phyloP scores from a whole-genome alignment of 2,329 filamentous ascomycete genomes.

The Cryoendolithus antarcticus region DNA sequence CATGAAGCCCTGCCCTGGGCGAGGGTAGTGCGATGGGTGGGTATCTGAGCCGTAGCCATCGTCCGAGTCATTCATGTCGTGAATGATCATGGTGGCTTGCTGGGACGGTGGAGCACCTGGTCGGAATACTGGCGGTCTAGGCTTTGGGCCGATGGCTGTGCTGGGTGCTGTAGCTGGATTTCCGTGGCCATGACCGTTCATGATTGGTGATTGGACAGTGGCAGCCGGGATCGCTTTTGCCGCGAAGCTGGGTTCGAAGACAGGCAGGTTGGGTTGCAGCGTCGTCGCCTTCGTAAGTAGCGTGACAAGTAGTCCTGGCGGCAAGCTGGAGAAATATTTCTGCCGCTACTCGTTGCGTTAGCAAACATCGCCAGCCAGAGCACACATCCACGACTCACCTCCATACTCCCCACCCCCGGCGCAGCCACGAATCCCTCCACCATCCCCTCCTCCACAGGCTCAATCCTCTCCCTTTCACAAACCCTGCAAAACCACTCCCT shows the following conservation, averaged over 20 bases:
- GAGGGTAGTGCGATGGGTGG: conserved; percentile 47
- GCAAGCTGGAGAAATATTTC: conserved; percentile 47
- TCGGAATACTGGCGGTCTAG: conserved; percentile 9
- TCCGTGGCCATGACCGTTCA: conserved; percentile 11
- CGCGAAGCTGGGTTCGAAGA: conserved; percentile 40
- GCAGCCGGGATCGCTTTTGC: background rate
- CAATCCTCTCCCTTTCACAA: conserved; percentile 42
- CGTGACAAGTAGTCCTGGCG: conserved; percentile 50
- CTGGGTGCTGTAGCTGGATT: conserved; percentile 1
- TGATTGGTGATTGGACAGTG: conserved; percentile 20
- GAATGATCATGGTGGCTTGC: conserved; percentile 11
- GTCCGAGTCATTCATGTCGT: conserved; percentile 31
- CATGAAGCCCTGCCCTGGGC: conserved; percentile 48
- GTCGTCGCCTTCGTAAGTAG: conserved; percentile 51
- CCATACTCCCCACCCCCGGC: conserved; percentile 26
- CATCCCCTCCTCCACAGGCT: conserved; percentile 29
- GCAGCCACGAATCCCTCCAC: conserved; percentile 28
- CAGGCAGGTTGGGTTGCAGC: conserved; percentile 50
- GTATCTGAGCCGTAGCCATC: conserved; percentile 42
- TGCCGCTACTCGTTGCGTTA: conserved; percentile 12
- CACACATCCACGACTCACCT: conserved; percentile 22
- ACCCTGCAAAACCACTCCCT: conserved; percentile 60
- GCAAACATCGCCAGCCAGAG: background rate
- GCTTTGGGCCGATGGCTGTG: conserved; percentile 1
- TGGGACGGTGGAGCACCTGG: conserved; percentile 9